A percentile compares a stretch with the other conserved stretches of the same genome.
Conservation (phyloP, 2,329 filamentous ascomycete species). For the Xylaria sp. region DNA sequence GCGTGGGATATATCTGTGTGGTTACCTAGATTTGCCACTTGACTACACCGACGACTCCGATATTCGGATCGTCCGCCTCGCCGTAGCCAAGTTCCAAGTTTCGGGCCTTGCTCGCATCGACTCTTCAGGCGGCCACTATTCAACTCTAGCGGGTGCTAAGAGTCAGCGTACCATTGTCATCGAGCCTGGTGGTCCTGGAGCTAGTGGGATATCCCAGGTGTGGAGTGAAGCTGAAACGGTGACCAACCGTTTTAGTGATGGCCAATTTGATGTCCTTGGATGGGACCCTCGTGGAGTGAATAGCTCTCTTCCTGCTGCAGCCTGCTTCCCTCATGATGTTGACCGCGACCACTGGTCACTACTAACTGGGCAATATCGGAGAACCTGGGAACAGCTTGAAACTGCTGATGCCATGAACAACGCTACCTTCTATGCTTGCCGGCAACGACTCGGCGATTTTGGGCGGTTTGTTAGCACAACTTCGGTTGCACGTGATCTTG, state of each 20-base stretch:
- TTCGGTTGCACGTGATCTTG: constrained; percentile 60
- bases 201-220: constrained; percentile 57
- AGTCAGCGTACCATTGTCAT: constrained; percentile 61
- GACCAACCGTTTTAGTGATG: constrained; percentile 56
- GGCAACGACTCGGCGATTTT: constrained; percentile 57
- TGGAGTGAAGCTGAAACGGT: constrained; percentile 54
- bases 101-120: constrained; percentile 49
- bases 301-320: constrained; percentile 56
- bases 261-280: constrained; percentile 60
- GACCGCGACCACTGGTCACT: constrained; percentile 60
- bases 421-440: constrained; percentile 58
- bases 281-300: constrained; percentile 68
- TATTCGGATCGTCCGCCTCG: constrained; percentile 55
- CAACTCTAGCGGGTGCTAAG: constrained; percentile 47
- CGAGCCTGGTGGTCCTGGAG: constrained; percentile 63
- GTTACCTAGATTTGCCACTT: constrained; percentile 38
- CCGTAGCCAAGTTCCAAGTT: constrained; percentile 62
- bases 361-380: constrained; percentile 54
- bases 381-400: constrained; percentile 55
- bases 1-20: constrained; percentile 38
- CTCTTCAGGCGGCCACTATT: background rate
- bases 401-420: constrained; percentile 60
- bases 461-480: constrained; percentile 60
- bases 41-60: constrained; percentile 34
- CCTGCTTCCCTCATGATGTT: constrained; percentile 60